A percentile compares a stretch with the other conserved stretches of the same genome.
Evolutionary conservation across 1,139 yeast genomes (phyloP).

Genomic region (Taphrina wiesneri): DNA sequence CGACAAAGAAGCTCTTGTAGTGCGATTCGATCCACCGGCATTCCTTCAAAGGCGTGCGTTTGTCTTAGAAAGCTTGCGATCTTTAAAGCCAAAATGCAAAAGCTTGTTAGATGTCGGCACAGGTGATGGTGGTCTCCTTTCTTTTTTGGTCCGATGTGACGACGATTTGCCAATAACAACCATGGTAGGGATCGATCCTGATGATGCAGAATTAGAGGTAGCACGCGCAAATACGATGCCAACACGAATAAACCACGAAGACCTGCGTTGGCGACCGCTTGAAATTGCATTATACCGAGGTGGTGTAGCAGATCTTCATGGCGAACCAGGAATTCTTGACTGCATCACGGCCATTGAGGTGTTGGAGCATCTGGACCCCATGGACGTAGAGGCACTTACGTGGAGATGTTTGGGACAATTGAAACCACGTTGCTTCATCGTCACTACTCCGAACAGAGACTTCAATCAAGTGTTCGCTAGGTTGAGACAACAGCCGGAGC

Average conservation of each 20-base stretch:
- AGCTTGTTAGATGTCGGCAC: constrained; percentile 31
- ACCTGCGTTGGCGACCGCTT: constrained; percentile 28
- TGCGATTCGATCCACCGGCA: constrained; percentile 32
- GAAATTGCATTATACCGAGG: constrained; percentile 7
- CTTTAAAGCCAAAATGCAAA: not conserved
- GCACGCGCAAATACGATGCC: not conserved
- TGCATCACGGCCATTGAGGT: constrained; percentile 34
- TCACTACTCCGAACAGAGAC: constrained; percentile 34
- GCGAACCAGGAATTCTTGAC: not conserved
- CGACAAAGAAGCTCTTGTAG: not conserved
- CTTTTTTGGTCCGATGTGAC: constrained; percentile 20
- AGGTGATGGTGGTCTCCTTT: constrained; percentile 26
- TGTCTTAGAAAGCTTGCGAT: not conserved
- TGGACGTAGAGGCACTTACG: constrained; percentile 11
- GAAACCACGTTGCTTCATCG: constrained; percentile 18
- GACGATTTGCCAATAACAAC: constrained; percentile 27
- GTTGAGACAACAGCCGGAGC: not conserved
- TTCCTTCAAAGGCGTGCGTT: constrained; percentile 12
- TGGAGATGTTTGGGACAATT: not conserved
- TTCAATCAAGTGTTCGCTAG: constrained; percentile 28
- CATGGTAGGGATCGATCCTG: constrained; percentile 32
- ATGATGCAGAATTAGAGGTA: not conserved
- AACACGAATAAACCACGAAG: not conserved
- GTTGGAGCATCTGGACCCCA: constrained; percentile 29
- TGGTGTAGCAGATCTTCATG: constrained; percentile 9